Conservation (phyloP, 805 yeast species). For the Danielozyma ontarioensis region DNA sequence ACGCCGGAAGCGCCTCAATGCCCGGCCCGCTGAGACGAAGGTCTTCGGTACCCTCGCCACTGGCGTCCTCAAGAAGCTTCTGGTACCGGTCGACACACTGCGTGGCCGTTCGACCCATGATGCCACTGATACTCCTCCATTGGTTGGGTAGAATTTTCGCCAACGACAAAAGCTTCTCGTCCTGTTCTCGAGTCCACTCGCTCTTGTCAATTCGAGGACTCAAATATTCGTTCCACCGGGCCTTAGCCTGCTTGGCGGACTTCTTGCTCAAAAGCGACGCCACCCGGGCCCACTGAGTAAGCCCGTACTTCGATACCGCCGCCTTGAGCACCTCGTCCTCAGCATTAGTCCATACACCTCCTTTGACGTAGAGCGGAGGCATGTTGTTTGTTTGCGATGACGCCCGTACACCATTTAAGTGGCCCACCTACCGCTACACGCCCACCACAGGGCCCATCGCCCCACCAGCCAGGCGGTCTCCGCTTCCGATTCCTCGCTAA, state of each 20-base stretch:
- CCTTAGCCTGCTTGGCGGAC: slow-evolving; percentile 87
- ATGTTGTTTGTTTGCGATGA: slow-evolving; percentile 5
- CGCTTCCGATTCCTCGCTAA: no score
- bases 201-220: slow-evolving; percentile 63
- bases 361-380: slow-evolving; percentile 70
- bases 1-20: slow-evolving; percentile 43
- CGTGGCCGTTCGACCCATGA: slow-evolving; percentile 79
- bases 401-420: no score
- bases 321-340: slow-evolving; percentile 86
- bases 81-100: slow-evolving; percentile 86
- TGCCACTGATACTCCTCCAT: slow-evolving; percentile 87
- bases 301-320: slow-evolving; percentile 88
- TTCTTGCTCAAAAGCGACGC: slow-evolving; percentile 81
- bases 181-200: slow-evolving; percentile 76
- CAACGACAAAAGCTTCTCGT: slow-evolving; percentile 59
- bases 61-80: slow-evolving; percentile 52
- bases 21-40: slow-evolving; percentile 49
- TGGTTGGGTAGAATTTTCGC: slow-evolving; percentile 80
- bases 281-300: slow-evolving; percentile 92
- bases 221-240: slow-evolving; percentile 87
- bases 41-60: slow-evolving; percentile 20
- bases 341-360: slow-evolving; percentile 85
- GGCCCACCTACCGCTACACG: no score
- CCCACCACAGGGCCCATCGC: no score
- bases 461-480: no score